Percentiles rank a stretch among this genome's conserved stretches.
Conservation (phyloP, 441 rosid species). For the Viola pubescens region DNA sequence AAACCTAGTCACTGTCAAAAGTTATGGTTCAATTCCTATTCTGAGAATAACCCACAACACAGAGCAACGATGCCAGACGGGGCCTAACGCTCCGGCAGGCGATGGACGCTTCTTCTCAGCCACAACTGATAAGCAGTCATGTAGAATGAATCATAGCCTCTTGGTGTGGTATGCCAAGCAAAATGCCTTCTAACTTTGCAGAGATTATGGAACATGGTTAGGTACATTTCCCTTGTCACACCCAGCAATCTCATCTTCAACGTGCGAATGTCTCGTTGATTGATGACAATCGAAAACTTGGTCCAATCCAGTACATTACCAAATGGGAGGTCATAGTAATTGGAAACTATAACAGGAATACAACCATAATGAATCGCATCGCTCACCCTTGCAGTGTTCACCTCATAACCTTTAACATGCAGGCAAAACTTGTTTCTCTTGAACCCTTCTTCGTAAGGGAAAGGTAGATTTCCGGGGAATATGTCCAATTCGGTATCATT, state of each 20-base stretch:
- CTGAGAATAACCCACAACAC: no score
- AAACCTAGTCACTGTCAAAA: no score
- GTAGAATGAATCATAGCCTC: slow-evolving; percentile 34
- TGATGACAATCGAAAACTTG: slow-evolving; percentile 33
- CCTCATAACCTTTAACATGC: slow-evolving; percentile 43
- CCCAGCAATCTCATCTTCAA: slow-evolving; percentile 24
- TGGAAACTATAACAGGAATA: slow-evolving; percentile 36
- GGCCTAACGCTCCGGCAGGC: slow-evolving; percentile 1
- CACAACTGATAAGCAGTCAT: slow-evolving; percentile 46
- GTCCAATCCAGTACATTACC: slow-evolving; percentile 35
- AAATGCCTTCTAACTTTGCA: slow-evolving; percentile 31
- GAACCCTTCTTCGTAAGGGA: slow-evolving; percentile 33
- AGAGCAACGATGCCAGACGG: no score
- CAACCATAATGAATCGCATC: slow-evolving; percentile 41
- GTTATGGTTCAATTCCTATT: no score
- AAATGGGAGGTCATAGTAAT: slow-evolving; percentile 38
- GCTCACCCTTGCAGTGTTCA: slow-evolving; percentile 36
- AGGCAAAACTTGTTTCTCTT: slow-evolving; percentile 36
- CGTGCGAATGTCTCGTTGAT: slow-evolving; percentile 19
- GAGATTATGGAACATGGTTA: slow-evolving; percentile 28
- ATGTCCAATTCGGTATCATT: slow-evolving; percentile 29
- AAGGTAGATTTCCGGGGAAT: slow-evolving; percentile 19
- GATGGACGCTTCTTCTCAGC: slow-evolving; percentile 27
- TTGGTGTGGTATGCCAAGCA: slow-evolving; percentile 32
- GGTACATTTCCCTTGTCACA: slow-evolving; percentile 19